Evolutionary conservation across 164 flowering plant genomes (phyloP), one percentile per base, ranked within the genome.

Genomic region (Akebia trifoliata): DNA sequence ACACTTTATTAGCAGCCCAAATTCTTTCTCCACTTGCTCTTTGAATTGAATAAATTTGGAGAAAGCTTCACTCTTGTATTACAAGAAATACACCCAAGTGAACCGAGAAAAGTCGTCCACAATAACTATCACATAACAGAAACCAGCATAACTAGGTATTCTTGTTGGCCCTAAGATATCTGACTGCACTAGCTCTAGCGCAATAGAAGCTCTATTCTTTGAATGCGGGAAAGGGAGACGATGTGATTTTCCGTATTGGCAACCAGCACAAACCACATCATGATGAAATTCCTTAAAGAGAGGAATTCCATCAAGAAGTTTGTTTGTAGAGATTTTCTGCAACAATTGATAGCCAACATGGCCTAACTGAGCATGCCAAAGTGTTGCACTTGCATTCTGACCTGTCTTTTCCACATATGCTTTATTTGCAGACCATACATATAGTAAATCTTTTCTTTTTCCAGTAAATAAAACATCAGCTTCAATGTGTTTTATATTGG

Each of bases 291-390:
- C 59, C 15, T 52, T 52, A 15, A 32, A 18, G 22, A 18, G 10
- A 6, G 56, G 40, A 38, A 62, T 25, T 3, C 65, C 59, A 30
- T 60, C 61, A 53, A 59, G 39, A n/a, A 59, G 22, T 30, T 49
- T 49, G 46, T 56, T 69, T 7, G 57, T 14, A 29, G 69, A 69
- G 10, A 70, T 62, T 39, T 56, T 25, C 24, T 70, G 59, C 51
- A 65, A 14, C n/a, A 61, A 15, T 56, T 57, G 56, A 31, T 51
- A 67, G 15, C 71, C 60, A 21, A 67, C 17, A 24, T 67, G 72
- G 14, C 68, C 72, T 20, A 71, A 55, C 4, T 56, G 57, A 59
- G 65, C 71, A 63, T 63, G 67, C 69, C 65, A 62, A 52, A 62
- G 36, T 37, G 60, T 2, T 1, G 48, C 52, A 34, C 49, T 61